Evolutionary conservation across 306 rosid species (phyloP), one percentile per base, ranked within the genome.

Genomic region (Neltuma alba): DNA sequence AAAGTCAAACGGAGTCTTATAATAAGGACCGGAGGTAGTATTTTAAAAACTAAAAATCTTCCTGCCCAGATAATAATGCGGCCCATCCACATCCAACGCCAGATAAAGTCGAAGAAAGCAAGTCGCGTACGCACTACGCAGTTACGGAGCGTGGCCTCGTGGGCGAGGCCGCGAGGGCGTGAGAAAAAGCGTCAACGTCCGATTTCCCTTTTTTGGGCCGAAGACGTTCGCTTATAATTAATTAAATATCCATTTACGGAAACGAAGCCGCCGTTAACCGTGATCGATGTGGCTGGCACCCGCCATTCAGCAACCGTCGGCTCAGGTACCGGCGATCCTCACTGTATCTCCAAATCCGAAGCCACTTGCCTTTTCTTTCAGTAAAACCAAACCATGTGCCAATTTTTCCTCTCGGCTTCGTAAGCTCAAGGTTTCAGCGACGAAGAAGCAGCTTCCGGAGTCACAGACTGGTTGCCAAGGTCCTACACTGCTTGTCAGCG

Each of bases 361-460:
- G 16, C 47, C 3, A 23, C 11, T 41, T 25, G 12, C 54, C 2
- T 41, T 68, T 68, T n/a, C 72, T 25, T 21, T 38, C 10, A 1
- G 45, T 23, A 76, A 65, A 44, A 47, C 74, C 18, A 75, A 28
- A 31, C 15, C 79, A 5, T 60, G 44, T 28, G 76, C 75, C 66
- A 78, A 68, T 15, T 18, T 20, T 72, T 81, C 75, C 9, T 41
- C 52, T 72, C 80, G 79, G 64, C 71, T 54, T 55, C 47, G 64
- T 13, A 76, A 79, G 33, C 67, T 83, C 33, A 63, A 28, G 67
- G 84, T 83, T 71, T 76, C 79, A 16, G 88, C 91, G 38, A 85
- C 77, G 28, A 86, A 90, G 83, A 80, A 84, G 64, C 85, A 84
- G 76, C 66, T 72, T 3, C 65, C 86, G 18, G 79, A 82, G 38